Evolutionary conservation across 148 eudicot genomes (phyloP).

Genomic region (Rheum nobile): DNA sequence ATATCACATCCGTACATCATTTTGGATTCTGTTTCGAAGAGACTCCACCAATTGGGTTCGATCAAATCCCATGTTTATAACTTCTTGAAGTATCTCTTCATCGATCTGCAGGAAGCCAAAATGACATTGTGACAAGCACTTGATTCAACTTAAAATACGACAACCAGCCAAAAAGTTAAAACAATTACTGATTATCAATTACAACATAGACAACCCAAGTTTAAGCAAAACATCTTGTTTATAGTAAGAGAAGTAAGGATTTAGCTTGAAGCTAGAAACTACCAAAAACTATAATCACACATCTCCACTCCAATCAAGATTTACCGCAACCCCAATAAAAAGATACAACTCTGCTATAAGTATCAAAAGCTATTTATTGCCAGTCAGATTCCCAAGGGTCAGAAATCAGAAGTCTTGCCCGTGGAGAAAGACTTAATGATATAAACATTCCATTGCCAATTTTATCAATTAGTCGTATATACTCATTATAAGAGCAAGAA

Average conservation of each 20-base stretch:
- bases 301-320: not conserved
- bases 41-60: conserved; percentile 58
- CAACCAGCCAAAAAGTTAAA: not conserved
- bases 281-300: not conserved
- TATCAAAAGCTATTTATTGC: not conserved
- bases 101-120: conserved; percentile 41
- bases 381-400: not conserved
- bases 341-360: not conserved
- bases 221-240: not conserved
- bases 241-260: not conserved
- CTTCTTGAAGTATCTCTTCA: conserved; percentile 68
- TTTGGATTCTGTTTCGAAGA: conserved; percentile 63
- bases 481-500: not conserved
- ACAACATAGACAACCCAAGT: not conserved
- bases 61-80: conserved; percentile 70
- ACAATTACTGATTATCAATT: not conserved
- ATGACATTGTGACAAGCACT: not conserved
- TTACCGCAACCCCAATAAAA: not conserved
- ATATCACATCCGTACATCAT: conserved; percentile 46
- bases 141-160: not conserved
- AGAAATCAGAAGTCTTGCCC: not conserved
- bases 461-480: not conserved
- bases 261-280: not conserved
- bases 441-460: not conserved
- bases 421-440: not conserved